Evolutionary conservation across 2,329 filamentous ascomycete species (phyloP).

Genomic region (Cladosporium velox): DNA sequence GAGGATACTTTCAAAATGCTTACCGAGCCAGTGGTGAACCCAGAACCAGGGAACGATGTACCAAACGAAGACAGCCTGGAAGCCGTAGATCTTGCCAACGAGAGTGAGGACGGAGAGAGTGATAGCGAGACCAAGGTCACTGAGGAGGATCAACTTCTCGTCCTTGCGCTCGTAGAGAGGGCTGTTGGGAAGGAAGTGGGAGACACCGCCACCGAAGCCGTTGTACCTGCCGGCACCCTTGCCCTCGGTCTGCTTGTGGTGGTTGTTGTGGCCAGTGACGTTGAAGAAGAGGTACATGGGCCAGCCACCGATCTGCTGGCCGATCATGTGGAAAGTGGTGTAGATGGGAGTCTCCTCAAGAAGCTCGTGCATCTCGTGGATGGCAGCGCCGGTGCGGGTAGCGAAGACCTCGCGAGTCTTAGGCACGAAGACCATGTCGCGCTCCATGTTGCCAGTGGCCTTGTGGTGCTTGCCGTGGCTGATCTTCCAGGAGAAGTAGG

Average conservation of each 20-base stretch:
- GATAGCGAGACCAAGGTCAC: slow-evolving; percentile 74
- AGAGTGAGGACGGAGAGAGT: slow-evolving; percentile 63
- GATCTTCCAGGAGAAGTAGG: slow-evolving; percentile 99
- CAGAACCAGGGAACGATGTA: slow-evolving; percentile 93
- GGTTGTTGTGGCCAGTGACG: slow-evolving; percentile 94
- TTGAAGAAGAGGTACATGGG: slow-evolving; percentile 88
- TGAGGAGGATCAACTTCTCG: slow-evolving; percentile 80
- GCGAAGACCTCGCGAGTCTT: slow-evolving; percentile 84
- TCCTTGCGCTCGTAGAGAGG: slow-evolving; percentile 92
- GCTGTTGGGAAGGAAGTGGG: slow-evolving; percentile 89
- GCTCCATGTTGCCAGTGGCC: slow-evolving; percentile 93
- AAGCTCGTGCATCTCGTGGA: slow-evolving; percentile 83
- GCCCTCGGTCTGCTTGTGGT: slow-evolving; percentile 87
- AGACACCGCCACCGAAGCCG: slow-evolving; percentile 74
- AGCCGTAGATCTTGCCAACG: slow-evolving; percentile 77
- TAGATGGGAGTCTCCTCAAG: slow-evolving; percentile 91
- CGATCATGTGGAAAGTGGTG: slow-evolving; percentile 71
- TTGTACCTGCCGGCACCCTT: slow-evolving; percentile 92
- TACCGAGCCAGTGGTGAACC: slow-evolving; percentile 99
- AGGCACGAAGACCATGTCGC: slow-evolving; percentile 99
- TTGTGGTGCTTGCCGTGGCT: slow-evolving; percentile 99
- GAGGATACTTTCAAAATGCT: slow-evolving; percentile 39
- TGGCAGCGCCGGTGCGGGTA: slow-evolving; percentile 68
- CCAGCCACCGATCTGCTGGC: slow-evolving; percentile 92
- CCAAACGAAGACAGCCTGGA: slow-evolving; percentile 86